These are phyloP conservation scores for Corchorus olitorius DNA, from an alignment of 345 rosid genomes.

Conservation along the genomic window DNA sequence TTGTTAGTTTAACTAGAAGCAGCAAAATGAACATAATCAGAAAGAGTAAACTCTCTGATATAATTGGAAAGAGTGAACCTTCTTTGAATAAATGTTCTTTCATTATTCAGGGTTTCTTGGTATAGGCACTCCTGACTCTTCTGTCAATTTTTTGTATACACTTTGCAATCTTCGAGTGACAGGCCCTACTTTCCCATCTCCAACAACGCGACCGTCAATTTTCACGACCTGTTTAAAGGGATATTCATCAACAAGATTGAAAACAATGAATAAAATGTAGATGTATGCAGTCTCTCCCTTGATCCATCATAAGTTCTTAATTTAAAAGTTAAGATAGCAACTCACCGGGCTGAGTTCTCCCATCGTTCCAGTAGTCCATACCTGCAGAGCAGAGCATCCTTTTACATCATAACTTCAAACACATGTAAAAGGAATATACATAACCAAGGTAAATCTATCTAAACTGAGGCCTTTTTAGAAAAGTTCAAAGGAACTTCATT, in stretches of 20 bases:
- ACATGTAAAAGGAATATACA: background rate
- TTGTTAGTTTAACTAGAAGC: no score
- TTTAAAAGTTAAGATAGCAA: background rate
- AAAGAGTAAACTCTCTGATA: background rate
- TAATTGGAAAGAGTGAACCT: background rate
- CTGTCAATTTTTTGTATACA: constrained; percentile 63
- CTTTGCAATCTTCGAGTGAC: constrained; percentile 64
- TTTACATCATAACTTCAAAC: background rate
- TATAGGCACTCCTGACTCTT: constrained; percentile 68
- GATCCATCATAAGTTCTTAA: background rate
- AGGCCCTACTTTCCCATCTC: constrained; percentile 75
- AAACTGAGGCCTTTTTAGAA: background rate
- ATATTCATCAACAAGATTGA: background rate
- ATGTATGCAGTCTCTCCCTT: background rate
- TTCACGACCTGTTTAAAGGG: constrained; percentile 51
- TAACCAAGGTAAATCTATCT: background rate
- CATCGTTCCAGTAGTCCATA: constrained; percentile 93
- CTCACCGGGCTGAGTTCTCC: constrained; percentile 87
- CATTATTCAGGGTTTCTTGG: constrained; percentile 42
- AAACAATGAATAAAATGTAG: background rate
- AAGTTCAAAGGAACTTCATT: constrained; percentile 2
- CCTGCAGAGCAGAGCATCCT: constrained; percentile 45
- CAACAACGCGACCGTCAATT: constrained; percentile 69
- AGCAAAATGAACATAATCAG: background rate
- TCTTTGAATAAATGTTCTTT: background rate